Evolutionary conservation across 176 grass and related monocot species (phyloP).

Genomic region (Rhipidocladum racemiflorum): DNA sequence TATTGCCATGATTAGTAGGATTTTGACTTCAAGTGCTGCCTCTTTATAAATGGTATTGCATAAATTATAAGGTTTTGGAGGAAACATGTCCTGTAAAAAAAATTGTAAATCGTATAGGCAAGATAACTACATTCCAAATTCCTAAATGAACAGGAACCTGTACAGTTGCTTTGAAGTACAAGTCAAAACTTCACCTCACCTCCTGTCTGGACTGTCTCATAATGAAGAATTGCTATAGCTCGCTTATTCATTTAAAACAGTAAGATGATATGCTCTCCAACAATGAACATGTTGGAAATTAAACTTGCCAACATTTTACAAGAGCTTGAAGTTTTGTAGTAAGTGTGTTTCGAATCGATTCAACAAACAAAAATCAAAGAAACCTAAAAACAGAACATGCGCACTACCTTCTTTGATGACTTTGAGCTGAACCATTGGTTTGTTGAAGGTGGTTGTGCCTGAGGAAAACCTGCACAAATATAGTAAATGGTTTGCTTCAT

Average conservation of each 20-base stretch:
- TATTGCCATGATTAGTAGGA: background rate
- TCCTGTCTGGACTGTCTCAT: background rate
- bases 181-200: background rate
- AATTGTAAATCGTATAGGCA: background rate
- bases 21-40: background rate
- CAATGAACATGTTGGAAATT: background rate
- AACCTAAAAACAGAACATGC: background rate
- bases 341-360: background rate
- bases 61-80: background rate
- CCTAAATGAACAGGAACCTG: background rate
- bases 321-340: background rate
- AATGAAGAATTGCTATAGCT: background rate
- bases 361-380: background rate
- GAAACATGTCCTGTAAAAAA: background rate
- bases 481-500: background rate
- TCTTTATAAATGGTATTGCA: background rate
- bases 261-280: background rate
- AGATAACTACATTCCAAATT: background rate
- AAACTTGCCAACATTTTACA: background rate
- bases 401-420: slow-evolving; percentile 78
- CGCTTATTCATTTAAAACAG: background rate
- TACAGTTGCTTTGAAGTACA: background rate
- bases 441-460: slow-evolving; percentile 48
- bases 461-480: slow-evolving; percentile 44
- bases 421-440: slow-evolving; percentile 90